A percentile compares a stretch with the other conserved stretches of the same genome.
phyloP scores from a whole-genome alignment of 441 rosid species.

The Gossypium aridum region DNA sequence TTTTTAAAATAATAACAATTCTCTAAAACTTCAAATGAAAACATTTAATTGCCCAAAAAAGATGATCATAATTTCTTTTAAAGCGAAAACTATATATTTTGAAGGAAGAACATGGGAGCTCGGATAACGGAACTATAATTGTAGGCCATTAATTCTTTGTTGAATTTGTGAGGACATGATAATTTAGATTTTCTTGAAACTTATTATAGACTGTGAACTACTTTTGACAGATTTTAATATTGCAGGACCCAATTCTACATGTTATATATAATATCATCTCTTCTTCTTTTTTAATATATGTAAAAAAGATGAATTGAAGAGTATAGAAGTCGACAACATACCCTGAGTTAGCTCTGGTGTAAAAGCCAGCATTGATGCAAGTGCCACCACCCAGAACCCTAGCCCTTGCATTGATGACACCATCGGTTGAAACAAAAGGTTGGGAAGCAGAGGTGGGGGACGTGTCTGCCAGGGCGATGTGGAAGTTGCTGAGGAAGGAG shows the following conservation, averaged over 20 bases:
- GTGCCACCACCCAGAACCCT: slow-evolving; percentile 89
- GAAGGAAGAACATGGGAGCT: no score
- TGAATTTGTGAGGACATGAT: no score
- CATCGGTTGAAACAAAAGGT: slow-evolving; percentile 70
- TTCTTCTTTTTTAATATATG: neutral
- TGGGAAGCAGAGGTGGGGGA: slow-evolving; percentile 77
- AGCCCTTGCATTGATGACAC: slow-evolving; percentile 77
- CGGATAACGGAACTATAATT: no score
- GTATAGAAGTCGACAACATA: slow-evolving; percentile 21
- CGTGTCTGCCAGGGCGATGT: slow-evolving; percentile 60
- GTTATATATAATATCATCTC: neutral
- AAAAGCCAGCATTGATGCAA: slow-evolving; percentile 89
- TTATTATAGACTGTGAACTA: neutral
- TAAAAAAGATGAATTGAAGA: neutral
- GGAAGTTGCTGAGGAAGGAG: slow-evolving; percentile 68
- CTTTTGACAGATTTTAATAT: neutral
- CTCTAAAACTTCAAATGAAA: no score
- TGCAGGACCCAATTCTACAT: no score
- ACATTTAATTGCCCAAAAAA: no score
- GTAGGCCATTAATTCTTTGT: no score
- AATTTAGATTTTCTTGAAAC: no score
- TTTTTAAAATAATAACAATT: no score
- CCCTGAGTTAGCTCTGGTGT: slow-evolving; percentile 70
- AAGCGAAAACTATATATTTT: no score
- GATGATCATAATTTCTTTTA: no score